Conservation (phyloP, 2,329 filamentous ascomycete species). For the Colletotrichum incanum region DNA sequence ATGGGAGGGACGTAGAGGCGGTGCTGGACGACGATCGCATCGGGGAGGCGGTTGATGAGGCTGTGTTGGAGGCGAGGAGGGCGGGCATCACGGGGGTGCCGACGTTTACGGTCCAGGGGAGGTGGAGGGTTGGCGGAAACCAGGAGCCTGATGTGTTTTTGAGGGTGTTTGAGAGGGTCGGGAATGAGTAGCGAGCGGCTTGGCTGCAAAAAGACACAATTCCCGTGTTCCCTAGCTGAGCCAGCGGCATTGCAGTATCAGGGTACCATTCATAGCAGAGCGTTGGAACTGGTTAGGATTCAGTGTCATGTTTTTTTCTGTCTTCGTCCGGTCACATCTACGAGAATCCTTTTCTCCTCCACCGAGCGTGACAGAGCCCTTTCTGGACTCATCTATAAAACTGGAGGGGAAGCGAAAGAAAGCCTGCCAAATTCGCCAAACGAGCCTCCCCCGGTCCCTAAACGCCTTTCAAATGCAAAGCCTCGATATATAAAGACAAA, state of each 20-base stretch:
- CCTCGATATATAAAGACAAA: not conserved
- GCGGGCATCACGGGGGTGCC: constrained; percentile 76
- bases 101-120: constrained; percentile 79
- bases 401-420: constrained; percentile 23
- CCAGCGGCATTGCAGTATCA: constrained; percentile 9
- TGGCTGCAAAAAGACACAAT: not conserved
- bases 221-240: not conserved
- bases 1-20: constrained; percentile 41
- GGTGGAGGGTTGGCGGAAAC: constrained; percentile 79
- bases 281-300: constrained; percentile 1
- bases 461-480: constrained; percentile 38
- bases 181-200: constrained; percentile 35
- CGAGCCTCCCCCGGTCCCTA: not conserved
- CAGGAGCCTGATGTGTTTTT: constrained; percentile 78
- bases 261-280: constrained; percentile 3
- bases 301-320: not conserved
- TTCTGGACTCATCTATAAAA: constrained; percentile 26
- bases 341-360: not conserved
- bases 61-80: constrained; percentile 50
- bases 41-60: constrained; percentile 50
- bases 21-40: constrained; percentile 49
- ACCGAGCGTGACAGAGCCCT: constrained; percentile 13
- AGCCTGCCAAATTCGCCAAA: constrained; percentile 9
- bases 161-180: constrained; percentile 75
- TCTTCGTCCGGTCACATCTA: constrained; percentile 1